Evolutionary conservation across 768 basidiomycete genomes (phyloP).

Genomic region (Tremella mesenterica): DNA sequence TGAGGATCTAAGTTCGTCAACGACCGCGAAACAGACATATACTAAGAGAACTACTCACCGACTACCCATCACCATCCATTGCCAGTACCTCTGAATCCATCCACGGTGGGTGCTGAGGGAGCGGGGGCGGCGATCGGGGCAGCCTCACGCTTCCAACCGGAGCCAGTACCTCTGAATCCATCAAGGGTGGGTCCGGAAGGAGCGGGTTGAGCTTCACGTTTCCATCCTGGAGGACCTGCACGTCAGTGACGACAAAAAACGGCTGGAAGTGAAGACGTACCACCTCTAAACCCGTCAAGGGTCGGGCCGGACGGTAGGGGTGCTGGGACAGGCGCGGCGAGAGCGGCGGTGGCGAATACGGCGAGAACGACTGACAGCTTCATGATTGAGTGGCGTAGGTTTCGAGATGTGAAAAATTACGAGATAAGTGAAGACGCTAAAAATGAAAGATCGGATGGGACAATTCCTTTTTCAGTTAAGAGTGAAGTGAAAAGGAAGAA

Average conservation of each 20-base stretch:
- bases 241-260: conserved; percentile 5
- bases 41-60: too few species aligned
- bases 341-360: background rate
- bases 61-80: too few species aligned
- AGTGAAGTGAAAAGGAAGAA: background rate
- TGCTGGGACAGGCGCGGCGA: background rate
- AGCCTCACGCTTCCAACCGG: conserved; percentile 12
- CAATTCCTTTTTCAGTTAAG: background rate
- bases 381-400: background rate
- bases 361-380: background rate
- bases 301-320: background rate
- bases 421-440: background rate
- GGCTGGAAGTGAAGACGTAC: conserved; percentile 1
- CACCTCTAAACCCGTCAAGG: background rate
- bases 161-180: conserved; percentile 6
- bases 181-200: conserved; percentile 1
- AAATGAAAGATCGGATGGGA: background rate
- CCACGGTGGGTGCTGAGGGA: conserved; percentile 1
- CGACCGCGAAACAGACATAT: too few species aligned
- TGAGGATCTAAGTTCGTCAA: too few species aligned
- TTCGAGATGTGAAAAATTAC: background rate
- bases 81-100: conserved; percentile 2
- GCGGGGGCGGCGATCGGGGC: conserved; percentile 1
- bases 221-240: conserved; percentile 8
- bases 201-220: conserved; percentile 10